Conservation (phyloP, 208 protist species). For the Trypanosoma platydactyli region DNA sequence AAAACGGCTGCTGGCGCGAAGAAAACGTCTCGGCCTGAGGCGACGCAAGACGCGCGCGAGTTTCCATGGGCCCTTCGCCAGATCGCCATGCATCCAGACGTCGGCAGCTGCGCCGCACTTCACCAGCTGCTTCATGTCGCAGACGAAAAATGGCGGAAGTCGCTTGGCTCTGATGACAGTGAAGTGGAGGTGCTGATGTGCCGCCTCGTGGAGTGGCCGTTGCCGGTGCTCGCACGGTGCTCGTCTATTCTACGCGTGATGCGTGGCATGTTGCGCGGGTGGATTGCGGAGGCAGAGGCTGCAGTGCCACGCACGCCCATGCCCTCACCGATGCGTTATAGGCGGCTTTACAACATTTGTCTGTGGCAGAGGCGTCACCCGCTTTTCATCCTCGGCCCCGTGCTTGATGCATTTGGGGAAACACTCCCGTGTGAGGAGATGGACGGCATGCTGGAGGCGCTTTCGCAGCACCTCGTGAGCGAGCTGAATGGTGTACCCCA, state of each 20-base stretch:
- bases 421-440: conserved; percentile 27
- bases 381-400: conserved; percentile 39
- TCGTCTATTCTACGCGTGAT: conserved; percentile 1
- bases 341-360: conserved; percentile 53
- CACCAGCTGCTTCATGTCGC: conserved; percentile 12
- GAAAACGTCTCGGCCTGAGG: too few relatives aligned
- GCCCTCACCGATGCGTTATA: conserved; percentile 16
- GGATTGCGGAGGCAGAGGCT: background rate
- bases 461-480: conserved; percentile 31
- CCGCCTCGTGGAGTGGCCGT: conserved; percentile 18
- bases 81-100: conserved; percentile 1
- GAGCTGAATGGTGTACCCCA: conserved; percentile 38
- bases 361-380: conserved; percentile 80
- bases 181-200: background rate
- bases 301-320: background rate
- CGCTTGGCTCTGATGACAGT: background rate
- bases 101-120: conserved; percentile 6
- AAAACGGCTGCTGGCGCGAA: too few relatives aligned
- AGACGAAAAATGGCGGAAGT: conserved; percentile 7
- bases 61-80: conserved; percentile 14
- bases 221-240: conserved; percentile 10
- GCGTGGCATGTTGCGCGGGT: conserved; percentile 7
- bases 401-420: conserved; percentile 33
- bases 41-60: background rate
- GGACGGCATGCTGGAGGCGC: conserved; percentile 48